A percentile compares a stretch with the other conserved stretches of the same genome.
Evolutionary conservation across 2,329 filamentous ascomycete species (phyloP).

Genomic region (Macrophomina phaseolina): DNA sequence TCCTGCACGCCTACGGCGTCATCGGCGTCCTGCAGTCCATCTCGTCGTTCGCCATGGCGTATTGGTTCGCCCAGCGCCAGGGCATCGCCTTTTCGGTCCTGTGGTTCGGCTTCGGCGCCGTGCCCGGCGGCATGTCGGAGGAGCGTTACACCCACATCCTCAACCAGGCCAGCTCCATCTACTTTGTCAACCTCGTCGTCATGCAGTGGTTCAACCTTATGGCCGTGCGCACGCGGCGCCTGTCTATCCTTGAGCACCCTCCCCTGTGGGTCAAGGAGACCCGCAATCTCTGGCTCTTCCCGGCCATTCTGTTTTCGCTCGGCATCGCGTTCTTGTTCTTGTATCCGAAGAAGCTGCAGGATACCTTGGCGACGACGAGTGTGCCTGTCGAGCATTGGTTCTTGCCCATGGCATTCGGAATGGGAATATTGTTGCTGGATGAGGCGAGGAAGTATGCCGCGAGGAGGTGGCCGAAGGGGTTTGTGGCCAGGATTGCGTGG

Average conservation of each 20-base stretch:
- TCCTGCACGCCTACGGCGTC: conserved; percentile 74
- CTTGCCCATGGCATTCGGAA: conserved; percentile 73
- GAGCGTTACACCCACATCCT: conserved; percentile 62
- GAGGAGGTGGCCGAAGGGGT: conserved; percentile 62
- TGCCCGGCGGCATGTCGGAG: conserved; percentile 54
- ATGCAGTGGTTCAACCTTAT: conserved; percentile 84
- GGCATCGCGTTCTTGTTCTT: conserved; percentile 67
- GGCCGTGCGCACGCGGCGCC: conserved; percentile 64
- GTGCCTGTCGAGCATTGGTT: conserved; percentile 80
- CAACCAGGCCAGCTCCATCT: conserved; percentile 73
- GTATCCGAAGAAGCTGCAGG: conserved; percentile 71
- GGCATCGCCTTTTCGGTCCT: conserved; percentile 70
- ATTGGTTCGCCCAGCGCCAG: conserved; percentile 51
- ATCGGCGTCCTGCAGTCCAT: conserved; percentile 62
- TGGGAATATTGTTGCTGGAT: conserved; percentile 68
- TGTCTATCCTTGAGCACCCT: conserved; percentile 73
- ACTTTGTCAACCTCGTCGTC: conserved; percentile 80
- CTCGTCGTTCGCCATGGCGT: conserved; percentile 52
- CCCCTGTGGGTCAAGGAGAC: conserved; percentile 69
- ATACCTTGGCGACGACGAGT: conserved; percentile 62
- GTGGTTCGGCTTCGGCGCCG: conserved; percentile 71
- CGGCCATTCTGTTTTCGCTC: conserved; percentile 72
- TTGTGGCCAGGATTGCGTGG: conserved; percentile 69
- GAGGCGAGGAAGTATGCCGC: conserved; percentile 70
- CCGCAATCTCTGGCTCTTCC: conserved; percentile 72